These are phyloP conservation scores for Rhodofomes roseus DNA, from an alignment of 1,284 basidiomycete species.

Conservation along the genomic window DNA sequence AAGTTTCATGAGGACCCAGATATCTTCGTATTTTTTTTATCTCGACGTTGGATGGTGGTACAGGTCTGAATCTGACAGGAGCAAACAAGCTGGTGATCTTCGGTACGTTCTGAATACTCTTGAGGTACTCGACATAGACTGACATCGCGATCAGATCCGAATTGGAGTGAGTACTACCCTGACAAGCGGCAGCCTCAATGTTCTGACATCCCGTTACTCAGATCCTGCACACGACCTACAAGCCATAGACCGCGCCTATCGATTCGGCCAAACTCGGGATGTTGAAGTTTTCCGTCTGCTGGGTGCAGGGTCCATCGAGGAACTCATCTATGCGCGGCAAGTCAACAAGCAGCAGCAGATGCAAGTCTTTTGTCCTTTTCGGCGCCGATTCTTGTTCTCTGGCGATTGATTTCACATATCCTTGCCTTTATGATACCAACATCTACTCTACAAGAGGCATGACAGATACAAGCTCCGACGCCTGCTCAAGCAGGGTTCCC, in stretches of 20 bases:
- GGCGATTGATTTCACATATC: no score
- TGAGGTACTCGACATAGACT: not conserved
- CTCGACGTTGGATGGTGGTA: slow-evolving; percentile 75
- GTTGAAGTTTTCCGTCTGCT: slow-evolving; percentile 84
- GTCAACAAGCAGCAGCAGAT: slow-evolving; percentile 90
- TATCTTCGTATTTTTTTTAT: slow-evolving; percentile 77
- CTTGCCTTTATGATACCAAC: no score
- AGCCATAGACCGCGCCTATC: slow-evolving; percentile 86
- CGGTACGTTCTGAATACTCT: slow-evolving; percentile 39
- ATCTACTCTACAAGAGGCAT: no score
- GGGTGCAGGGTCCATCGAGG: slow-evolving; percentile 84
- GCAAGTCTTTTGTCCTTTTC: no score
- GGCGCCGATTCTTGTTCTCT: no score
- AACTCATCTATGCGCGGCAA: slow-evolving; percentile 81
- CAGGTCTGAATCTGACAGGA: slow-evolving; percentile 70
- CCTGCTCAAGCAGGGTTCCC: no score
- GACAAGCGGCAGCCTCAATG: not conserved
- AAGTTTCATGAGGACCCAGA: slow-evolving; percentile 73
- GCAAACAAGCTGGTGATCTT: slow-evolving; percentile 88
- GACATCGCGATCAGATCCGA: slow-evolving; percentile 56
- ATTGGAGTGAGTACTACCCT: slow-evolving; percentile 68
- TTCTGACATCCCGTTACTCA: slow-evolving; percentile 23
- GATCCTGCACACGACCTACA: slow-evolving; percentile 86
- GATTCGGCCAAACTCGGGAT: slow-evolving; percentile 85
- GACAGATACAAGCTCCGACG: no score